A percentile compares a stretch with the other conserved stretches of the same genome.
These are phyloP conservation scores for Hyaloscypha variabilis DNA, from an alignment of 495 filamentous ascomycete species.

Conservation along the genomic window DNA sequence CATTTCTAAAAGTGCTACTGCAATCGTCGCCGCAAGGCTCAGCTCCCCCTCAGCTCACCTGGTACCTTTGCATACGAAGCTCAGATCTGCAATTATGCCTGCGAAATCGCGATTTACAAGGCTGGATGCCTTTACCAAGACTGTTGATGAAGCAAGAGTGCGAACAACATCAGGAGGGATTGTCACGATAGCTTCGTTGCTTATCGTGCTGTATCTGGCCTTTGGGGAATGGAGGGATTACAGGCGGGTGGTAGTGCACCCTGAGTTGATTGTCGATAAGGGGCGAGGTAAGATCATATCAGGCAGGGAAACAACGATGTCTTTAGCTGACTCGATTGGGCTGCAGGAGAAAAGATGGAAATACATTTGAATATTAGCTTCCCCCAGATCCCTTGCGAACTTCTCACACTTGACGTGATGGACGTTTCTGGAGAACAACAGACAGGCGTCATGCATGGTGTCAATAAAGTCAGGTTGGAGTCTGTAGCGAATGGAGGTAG, in stretches of 20 bases:
- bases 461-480: conserved; percentile 83
- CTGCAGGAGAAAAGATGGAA: conserved; percentile 90
- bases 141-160: conserved; percentile 95
- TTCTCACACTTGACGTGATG: conserved; percentile 97
- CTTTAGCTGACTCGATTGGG: conserved; percentile 17
- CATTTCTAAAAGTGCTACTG: conserved; percentile 21
- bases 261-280: conserved; percentile 95
- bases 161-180: conserved; percentile 97
- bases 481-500: conserved; percentile 71
- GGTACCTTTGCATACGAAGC: conserved; percentile 1
- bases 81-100: conserved; percentile 46
- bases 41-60: not conserved
- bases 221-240: conserved; percentile 98
- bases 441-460: conserved; percentile 86
- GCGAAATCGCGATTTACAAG: conserved; percentile 86
- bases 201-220: conserved; percentile 84
- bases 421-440: conserved; percentile 97
- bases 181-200: conserved; percentile 86
- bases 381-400: conserved; percentile 90
- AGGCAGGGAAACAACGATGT: not conserved
- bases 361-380: conserved; percentile 98
- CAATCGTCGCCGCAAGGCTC: conserved; percentile 26
- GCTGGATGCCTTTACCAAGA: conserved; percentile 98
- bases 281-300: conserved; percentile 69
- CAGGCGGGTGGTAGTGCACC: conserved; percentile 79